These are phyloP conservation scores for Blumeriella jaapii DNA, from an alignment of 2,329 filamentous ascomycete species.

Conservation along the genomic window DNA sequence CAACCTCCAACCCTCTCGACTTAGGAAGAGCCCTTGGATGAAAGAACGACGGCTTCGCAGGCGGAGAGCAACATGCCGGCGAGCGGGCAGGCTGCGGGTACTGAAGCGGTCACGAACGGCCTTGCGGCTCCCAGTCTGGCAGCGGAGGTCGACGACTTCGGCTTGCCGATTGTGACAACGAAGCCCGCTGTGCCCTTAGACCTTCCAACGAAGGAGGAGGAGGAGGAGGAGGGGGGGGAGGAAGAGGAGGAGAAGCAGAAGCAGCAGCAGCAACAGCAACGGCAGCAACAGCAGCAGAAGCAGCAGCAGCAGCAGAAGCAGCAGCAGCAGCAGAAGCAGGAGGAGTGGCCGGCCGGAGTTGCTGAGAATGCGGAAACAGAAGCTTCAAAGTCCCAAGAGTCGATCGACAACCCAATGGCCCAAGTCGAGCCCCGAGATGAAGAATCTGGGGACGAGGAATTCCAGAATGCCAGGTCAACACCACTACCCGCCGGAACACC, in stretches of 20 bases:
- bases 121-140: constrained; percentile 11
- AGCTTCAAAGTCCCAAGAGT: constrained; percentile 2
- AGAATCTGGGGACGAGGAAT: constrained; percentile 30
- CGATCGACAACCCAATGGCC: constrained; percentile 10
- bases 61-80: constrained; percentile 24
- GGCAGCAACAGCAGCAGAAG: too few species aligned
- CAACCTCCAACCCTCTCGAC: constrained; percentile 1
- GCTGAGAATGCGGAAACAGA: constrained; percentile 11
- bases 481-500: constrained; percentile 17
- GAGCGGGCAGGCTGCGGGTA: constrained; percentile 18
- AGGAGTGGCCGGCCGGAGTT: constrained; percentile 2
- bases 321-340: constrained; percentile 11
- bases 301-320: too few species aligned
- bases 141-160: constrained; percentile 56
- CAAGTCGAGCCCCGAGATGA: constrained; percentile 13
- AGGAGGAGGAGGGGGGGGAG: constrained; percentile 10
- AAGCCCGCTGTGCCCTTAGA: constrained; percentile 25
- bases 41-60: constrained; percentile 4
- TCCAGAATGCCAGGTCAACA: constrained; percentile 29
- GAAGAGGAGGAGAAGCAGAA: constrained; percentile 10
- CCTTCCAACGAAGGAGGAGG: too few species aligned
- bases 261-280: constrained; percentile 2
- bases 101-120: constrained; percentile 15
- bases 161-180: constrained; percentile 49
- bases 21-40: constrained; percentile 6